Evolutionary conservation across 2,329 filamentous ascomycete genomes (phyloP).

Genomic region (Phialophora macrospora): DNA sequence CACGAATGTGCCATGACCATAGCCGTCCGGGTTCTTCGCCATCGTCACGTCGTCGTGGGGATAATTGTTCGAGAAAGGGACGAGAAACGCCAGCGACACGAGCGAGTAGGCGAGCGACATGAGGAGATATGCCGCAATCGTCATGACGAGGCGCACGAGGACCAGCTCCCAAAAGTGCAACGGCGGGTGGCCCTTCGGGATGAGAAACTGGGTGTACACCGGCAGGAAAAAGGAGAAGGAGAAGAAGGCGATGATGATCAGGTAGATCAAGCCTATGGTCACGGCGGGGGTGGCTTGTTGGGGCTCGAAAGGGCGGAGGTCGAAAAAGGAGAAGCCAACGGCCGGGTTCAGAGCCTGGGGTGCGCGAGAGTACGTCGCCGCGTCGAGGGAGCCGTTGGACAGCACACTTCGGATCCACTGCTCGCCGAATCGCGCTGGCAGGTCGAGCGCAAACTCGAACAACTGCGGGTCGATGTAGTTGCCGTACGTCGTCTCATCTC

Average conservation of each 20-base stretch:
- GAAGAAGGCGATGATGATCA: constrained; percentile 71
- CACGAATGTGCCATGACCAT: constrained; percentile 62
- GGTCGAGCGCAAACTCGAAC: constrained; percentile 52
- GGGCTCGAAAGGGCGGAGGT: constrained; percentile 65
- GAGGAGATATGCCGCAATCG: constrained; percentile 63
- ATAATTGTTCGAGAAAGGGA: constrained; percentile 61
- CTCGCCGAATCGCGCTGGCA: constrained; percentile 56
- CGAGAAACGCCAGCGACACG: constrained; percentile 66
- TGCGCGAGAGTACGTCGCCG: constrained; percentile 44
- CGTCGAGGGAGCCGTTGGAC: constrained; percentile 24
- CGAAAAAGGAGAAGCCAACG: constrained; percentile 61
- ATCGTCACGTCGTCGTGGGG: constrained; percentile 42
- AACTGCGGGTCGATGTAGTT: constrained; percentile 61
- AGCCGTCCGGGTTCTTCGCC: constrained; percentile 56
- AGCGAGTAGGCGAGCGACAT: constrained; percentile 67
- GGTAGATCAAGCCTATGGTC: constrained; percentile 67
- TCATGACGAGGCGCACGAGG: constrained; percentile 45
- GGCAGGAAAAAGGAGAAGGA: constrained; percentile 69
- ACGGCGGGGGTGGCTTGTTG: constrained; percentile 62
- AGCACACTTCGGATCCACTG: constrained; percentile 46
- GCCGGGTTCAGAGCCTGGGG: constrained; percentile 61
- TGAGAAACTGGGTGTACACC: constrained; percentile 64
- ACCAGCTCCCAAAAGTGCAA: constrained; percentile 64
- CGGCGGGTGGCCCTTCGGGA: constrained; percentile 60
- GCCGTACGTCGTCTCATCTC: constrained; percentile 61